Evolutionary conservation across 2,329 filamentous ascomycete genomes (phyloP), one percentile per base, ranked within the genome.

Genomic region (Parastagonospora avenae): DNA sequence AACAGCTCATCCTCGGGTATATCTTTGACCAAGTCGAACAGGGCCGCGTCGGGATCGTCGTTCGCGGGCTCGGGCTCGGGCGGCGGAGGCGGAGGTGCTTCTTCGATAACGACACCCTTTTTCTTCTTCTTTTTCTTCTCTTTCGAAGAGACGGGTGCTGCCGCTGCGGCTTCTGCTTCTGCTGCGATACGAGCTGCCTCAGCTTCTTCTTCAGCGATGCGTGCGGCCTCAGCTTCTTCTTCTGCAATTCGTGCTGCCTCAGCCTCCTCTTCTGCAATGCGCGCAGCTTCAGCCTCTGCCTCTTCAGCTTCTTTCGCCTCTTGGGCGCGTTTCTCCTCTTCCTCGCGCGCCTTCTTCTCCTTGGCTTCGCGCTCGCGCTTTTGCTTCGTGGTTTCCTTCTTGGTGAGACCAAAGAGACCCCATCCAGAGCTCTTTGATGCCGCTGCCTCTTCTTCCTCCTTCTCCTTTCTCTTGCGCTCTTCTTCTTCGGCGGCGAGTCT

Each of bases 201-300:
- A 4, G 64, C 64, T 30, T 66, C 62, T 28, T 24, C 19, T 24
- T 24, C 19, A 3, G 19, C 19, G 19, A 24, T 24, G 19, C 19
- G 19, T 5, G 19, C 19, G 19, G 19, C 19, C 19, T 66, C 61
- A n/a, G 61, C 61, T 14, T 60, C 57, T 44, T 55, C 54, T 30
- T 62, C 55, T 31, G 64, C 65, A 31, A 75, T 71, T 32, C 75
- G 73, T 28, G 74, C 72, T 32, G 70, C 69, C 48, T 73, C 62
- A 27, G n/a, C 44, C 30, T 48, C 65, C 14, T 60, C 56, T 24
- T 61, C 64, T 31, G 70, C 70, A 28, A 69, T 73, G 48, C 70
- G 63, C 35, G 51, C 52, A 24, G 60, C 63, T 24, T 61, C 57
- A 12, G 55, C 54, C 1, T 55, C 61, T 14, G 57, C 59, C 39